A percentile compares a stretch with the other conserved stretches of the same genome.
These are phyloP conservation scores for Xylariaceae sp. DNA, from an alignment of 2,329 filamentous ascomycete genomes.

Conservation along the genomic window DNA sequence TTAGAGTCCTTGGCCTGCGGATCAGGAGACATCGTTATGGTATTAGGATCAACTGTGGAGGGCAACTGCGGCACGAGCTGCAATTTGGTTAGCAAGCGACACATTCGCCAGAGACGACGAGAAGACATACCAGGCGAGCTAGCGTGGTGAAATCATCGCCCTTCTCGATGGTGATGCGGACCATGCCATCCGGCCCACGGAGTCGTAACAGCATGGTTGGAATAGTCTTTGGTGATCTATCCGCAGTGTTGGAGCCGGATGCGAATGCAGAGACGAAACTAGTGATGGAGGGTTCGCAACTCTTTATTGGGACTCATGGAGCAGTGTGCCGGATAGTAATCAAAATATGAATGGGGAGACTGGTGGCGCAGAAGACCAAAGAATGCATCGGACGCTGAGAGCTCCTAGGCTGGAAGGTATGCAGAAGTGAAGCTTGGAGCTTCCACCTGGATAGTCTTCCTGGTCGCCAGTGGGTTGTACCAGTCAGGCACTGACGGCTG, in stretches of 20 bases:
- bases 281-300: too few relatives aligned
- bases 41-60: slow-evolving; percentile 54
- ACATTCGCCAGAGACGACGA: background rate
- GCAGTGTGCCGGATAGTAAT: too few relatives aligned
- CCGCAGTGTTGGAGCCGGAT: too few relatives aligned
- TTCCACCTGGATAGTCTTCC: too few relatives aligned
- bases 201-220: slow-evolving; percentile 75
- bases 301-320: too few relatives aligned
- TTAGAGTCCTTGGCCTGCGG: slow-evolving; percentile 56
- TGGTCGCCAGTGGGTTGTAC: background rate
- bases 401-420: background rate
- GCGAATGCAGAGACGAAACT: too few relatives aligned
- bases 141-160: slow-evolving; percentile 67
- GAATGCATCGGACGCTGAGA: background rate
- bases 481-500: slow-evolving; percentile 9
- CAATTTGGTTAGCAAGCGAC: slow-evolving; percentile 8
- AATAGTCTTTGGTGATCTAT: too few relatives aligned
- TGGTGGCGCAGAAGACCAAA: background rate
- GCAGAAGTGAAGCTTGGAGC: background rate
- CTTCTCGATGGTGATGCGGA: slow-evolving; percentile 74
- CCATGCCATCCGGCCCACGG: slow-evolving; percentile 88
- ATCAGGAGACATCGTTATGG: slow-evolving; percentile 58
- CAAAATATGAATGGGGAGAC: background rate
- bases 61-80: slow-evolving; percentile 58
- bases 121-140: slow-evolving; percentile 42